Conservation (phyloP, 371 early-diverging fungal genomes). For the Mortierella polycephala region DNA sequence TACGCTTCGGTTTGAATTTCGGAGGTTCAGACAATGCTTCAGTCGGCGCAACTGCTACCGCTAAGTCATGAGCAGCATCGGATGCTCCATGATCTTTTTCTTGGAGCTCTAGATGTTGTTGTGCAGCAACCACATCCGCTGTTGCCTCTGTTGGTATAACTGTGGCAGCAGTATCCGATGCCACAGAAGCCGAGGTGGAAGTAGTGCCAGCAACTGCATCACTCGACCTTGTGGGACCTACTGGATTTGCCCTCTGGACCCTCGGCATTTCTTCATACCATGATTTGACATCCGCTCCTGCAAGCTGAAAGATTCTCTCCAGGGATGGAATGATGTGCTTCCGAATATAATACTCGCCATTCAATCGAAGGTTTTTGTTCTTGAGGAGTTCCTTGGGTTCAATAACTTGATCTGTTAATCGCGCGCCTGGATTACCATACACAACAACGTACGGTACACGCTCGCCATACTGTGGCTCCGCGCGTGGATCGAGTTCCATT, state of each 20-base stretch:
- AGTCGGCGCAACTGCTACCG: not conserved
- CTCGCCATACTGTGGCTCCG: constrained; percentile 88
- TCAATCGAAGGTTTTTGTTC: constrained; percentile 69
- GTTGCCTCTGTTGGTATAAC: constrained; percentile 16
- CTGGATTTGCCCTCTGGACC: constrained; percentile 53
- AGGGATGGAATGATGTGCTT: constrained; percentile 88
- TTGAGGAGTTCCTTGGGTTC: constrained; percentile 71
- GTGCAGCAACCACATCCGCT: constrained; percentile 16
- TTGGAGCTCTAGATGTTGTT: constrained; percentile 1
- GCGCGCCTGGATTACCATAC: constrained; percentile 69
- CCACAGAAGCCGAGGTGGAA: not conserved
- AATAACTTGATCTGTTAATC: constrained; percentile 79
- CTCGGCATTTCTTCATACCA: constrained; percentile 79
- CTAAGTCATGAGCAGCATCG: not conserved
- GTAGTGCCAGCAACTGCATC: not conserved
- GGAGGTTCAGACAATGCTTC: constrained; percentile 5
- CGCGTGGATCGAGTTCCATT: constrained; percentile 75
- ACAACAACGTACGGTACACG: constrained; percentile 91
- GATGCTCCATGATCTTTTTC: not conserved
- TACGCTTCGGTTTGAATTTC: constrained; percentile 28
- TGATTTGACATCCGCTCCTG: constrained; percentile 77
- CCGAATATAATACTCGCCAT: constrained; percentile 85
- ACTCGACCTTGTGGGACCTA: constrained; percentile 4
- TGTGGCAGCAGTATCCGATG: not conserved
- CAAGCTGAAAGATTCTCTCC: constrained; percentile 78